phyloP scores from a whole-genome alignment of 148 eudicot species.

The Camellia sinensis region DNA sequence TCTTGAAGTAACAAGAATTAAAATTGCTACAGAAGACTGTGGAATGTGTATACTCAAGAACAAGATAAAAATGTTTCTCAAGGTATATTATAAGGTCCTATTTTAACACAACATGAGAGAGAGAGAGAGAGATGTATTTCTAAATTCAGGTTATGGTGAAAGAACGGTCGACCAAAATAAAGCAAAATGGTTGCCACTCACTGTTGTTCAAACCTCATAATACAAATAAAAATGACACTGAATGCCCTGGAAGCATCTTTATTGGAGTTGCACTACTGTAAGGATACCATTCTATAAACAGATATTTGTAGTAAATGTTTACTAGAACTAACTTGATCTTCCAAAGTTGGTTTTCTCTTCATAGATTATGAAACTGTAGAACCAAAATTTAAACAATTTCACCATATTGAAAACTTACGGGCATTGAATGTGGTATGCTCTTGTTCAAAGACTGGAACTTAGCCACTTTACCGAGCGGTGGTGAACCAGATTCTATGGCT shows the following conservation, averaged over 20 bases:
- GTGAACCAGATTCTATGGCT: slow-evolving; percentile 45
- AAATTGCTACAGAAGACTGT: no score
- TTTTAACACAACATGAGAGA: neutral
- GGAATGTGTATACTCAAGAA: neutral
- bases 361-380: neutral
- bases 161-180: no score
- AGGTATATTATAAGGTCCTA: neutral
- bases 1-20: neutral
- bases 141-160: no score
- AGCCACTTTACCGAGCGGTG: slow-evolving; percentile 43
- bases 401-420: slow-evolving; percentile 33
- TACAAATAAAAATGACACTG: no score
- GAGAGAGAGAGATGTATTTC: neutral
- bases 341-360: neutral
- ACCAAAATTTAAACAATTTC: neutral
- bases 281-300: neutral
- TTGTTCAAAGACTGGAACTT: slow-evolving; percentile 43
- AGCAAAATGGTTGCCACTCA: no score
- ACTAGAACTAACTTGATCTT: neutral
- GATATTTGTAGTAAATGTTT: neutral
- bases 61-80: neutral
- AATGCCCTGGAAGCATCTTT: no score
- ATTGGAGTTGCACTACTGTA: neutral
- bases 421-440: slow-evolving; percentile 34
- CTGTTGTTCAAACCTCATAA: no score